Evolutionary conservation across 2,329 filamentous ascomycete genomes (phyloP), one percentile per base, ranked within the genome.

Genomic region (Monilinia vaccinii-corymbosi): DNA sequence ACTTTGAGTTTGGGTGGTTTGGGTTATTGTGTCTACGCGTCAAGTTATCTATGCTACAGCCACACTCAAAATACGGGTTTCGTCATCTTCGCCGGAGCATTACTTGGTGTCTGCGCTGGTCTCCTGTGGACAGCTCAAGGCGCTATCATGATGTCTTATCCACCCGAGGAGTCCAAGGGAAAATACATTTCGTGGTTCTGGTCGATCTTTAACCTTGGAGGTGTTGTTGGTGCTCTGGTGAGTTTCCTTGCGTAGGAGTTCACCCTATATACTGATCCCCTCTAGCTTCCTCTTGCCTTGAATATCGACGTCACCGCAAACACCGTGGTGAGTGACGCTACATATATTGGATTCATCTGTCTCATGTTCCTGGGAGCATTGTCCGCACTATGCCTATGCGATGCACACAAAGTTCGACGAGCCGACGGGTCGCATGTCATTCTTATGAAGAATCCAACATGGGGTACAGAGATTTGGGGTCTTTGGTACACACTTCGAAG

Each of bases 201-300:
- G 91, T 85, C 91, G 73, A 94, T 96, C 69, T 96, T 96, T 80
- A 96, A 96, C 74, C 73, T 91, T 58, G 91, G 91, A 67, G 90
- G 85, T 69, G 91, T 96, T 62, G 89, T 96, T 72, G 91, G 91
- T 64, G 85, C 86, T 69, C 73, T 85, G 66, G 75, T 77, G 67
- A 64, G 73, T 69, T 31, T 7, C 32, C 23, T 11, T 11, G 10
- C 28, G 11, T n/a, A 14, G 3, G n/a, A 5, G 1, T 3, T n/a
- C 42, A 25, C 21, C 40, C 7, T n/a, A n/a, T 0, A 16, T 31
- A 36, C 58, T 47, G 34, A 42, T 40, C 42, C 3, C 23, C 28
- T 11, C 6, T n/a, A 79, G 78, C 87, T 90, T 62, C 85, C 85
- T 13, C 81, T 89, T 11, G 86, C 80, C 62, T 80, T 88, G 72